Base-by-base conservation (phyloP, 352 stramenopile species). In the Phytophthora constricta region DNA sequence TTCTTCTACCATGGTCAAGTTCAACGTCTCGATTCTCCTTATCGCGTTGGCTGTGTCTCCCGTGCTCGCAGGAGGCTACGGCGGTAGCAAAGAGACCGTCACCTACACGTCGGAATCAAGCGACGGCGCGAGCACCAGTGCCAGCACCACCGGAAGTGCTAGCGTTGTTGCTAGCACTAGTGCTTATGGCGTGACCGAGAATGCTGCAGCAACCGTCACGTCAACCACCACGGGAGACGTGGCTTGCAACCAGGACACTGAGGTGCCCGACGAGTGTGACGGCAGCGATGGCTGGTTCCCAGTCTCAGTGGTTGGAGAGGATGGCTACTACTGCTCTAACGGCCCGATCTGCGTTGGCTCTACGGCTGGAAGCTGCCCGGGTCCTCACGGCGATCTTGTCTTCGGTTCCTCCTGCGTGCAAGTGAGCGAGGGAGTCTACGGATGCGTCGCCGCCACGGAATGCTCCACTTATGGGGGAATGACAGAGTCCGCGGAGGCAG, bases 1-100 rank as follows among this genome's bases (percentile, higher is more conserved):
- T 51, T 50, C 10, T 57, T n/a, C 49, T 65, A 46, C 23, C 1
- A 80, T 80, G 72, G 68, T 80, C 68, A 80, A 77, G 57, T 62
- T 80, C 49, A 76, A 63, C 59, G 56, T 72, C 49, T 62, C 60
- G 26, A 56, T 69, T 47, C 57, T 72, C 11, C 42, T 80, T 22
- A 49, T 63, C 16, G 65, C 68, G 3, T 54, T 76, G 3, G 55
- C 58, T 9, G 58, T 65, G 42, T 47, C 56, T 0, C 57, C 52
- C 4, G 62, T 48, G 37, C 62, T 65, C 4, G 66, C 53, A 31
- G 60, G 52, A 20, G 53, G 58, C 31, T n/a, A n/a, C n/a, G n/a
- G n/a, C n/a, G n/a, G n/a, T n/a, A 34, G 34, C 39, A 48, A 8
- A 10, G 33, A 39, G 16, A 22, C 23, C 3, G 17, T 59, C 56